Evolutionary conservation across 73 alveolate species (phyloP), one percentile per base, ranked within the genome.

Genomic region (Paramecium octaurelia): DNA sequence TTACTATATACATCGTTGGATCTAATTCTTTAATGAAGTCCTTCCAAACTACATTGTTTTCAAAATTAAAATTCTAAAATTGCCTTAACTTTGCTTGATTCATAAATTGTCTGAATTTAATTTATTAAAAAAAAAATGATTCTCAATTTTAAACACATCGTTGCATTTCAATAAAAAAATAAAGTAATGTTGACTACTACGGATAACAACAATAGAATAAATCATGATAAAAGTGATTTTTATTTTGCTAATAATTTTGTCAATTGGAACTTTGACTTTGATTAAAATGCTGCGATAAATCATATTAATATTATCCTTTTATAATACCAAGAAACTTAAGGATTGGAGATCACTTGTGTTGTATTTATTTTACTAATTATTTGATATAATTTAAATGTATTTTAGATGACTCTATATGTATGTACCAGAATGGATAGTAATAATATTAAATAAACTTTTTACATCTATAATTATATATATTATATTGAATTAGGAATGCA

Each of bases 11-110:
- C 91, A 80, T 64, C 0, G 29, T 18, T 20, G 70, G 70, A 44
- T 80, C 91, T 21, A 80, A 40, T 3, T 80, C 46, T 8, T 27
- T 42, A 48, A 80, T 64, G 23, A 40, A 80, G 8, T 80, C 91
- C 43, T 80, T 80, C 91, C 91, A 80, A 44, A 48, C 70, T 0
- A 44, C 76, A 35, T 80, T 80, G 27, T 80, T 80, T 44, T 42
- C 75, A 35, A 80, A 80, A 44, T 80, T 44, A 35, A 80, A 80
- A 16, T 80, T 42, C 91, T 80, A 71, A 11, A 80, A 80, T 46
- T 44, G 29, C 18, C 70, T 80, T 1, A 43, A 6, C 9, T 80
- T 80, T 20, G 48, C 70, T 46, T 80, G 34, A 80, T 80, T 80
- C 91, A 80, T 44, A 23, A 31, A 64, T 80, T 48, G 69, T 18